Conservation (phyloP, 1,284 basidiomycete genomes). For the Pseudozyma sp. region DNA sequence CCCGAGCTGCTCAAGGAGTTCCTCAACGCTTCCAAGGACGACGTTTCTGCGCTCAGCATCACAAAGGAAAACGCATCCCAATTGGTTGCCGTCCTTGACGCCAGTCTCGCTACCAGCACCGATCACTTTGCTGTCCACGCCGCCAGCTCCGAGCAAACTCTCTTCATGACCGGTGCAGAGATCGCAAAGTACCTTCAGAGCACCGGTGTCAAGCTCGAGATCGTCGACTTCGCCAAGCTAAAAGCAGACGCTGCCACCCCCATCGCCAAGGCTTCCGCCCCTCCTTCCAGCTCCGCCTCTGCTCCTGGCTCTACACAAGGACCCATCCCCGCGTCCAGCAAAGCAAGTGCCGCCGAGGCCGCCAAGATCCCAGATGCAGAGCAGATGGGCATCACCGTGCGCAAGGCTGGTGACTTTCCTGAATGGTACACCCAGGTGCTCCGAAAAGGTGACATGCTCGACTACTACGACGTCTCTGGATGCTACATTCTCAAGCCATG, state of each 20-base stretch:
- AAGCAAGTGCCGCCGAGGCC: constrained; percentile 47
- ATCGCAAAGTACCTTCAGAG: constrained; percentile 60
- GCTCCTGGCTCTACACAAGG: constrained; percentile 46
- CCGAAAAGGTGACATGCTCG: constrained; percentile 97
- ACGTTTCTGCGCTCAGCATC: constrained; percentile 70
- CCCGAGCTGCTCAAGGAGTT: constrained; percentile 88
- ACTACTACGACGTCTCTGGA: constrained; percentile 98
- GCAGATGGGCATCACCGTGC: constrained; percentile 68
- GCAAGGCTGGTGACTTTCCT: constrained; percentile 66
- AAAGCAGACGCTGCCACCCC: constrained; percentile 48
- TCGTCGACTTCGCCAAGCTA: constrained; percentile 58
- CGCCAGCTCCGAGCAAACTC: constrained; percentile 59
- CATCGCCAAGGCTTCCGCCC: constrained; percentile 38
- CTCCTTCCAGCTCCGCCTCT: constrained; percentile 35
- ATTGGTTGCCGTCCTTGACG: constrained; percentile 58
- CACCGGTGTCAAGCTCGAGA: constrained; percentile 61
- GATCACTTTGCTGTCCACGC: constrained; percentile 62
- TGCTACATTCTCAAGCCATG: constrained; percentile 99
- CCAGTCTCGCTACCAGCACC: constrained; percentile 51
- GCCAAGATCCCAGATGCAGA: constrained; percentile 66
- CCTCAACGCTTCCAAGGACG: constrained; percentile 85
- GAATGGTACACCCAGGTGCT: constrained; percentile 78
- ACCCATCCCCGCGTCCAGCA: constrained; percentile 37
- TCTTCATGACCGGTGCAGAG: constrained; percentile 62
- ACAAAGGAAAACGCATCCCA: constrained; percentile 55